Evolutionary conservation across 2,329 filamentous ascomycete genomes (phyloP).

Genomic region (Alternaria postmessia): DNA sequence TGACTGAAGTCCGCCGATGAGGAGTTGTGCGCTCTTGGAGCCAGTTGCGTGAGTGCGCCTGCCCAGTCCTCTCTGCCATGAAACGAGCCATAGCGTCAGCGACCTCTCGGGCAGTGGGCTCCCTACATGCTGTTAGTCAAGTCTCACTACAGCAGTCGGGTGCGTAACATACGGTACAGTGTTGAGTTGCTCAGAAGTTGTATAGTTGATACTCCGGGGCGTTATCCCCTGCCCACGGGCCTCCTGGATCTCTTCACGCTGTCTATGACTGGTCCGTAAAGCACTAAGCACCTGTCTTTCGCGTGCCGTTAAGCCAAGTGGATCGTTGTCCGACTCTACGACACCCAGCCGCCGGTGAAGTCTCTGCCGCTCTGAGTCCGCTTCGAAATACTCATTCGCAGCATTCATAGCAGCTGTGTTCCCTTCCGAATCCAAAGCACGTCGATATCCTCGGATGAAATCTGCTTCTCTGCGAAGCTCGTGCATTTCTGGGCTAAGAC

Average conservation of each 20-base stretch:
- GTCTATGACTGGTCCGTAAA: slow-evolving; percentile 52
- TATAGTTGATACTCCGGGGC: slow-evolving; percentile 56
- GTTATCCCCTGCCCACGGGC: slow-evolving; percentile 48
- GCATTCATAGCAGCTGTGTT: slow-evolving; percentile 49
- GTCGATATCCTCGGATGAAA: slow-evolving; percentile 54
- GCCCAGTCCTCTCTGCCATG: slow-evolving; percentile 28
- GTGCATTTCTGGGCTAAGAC: slow-evolving; percentile 51
- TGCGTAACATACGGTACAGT: slow-evolving; percentile 34
- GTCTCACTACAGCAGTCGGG: slow-evolving; percentile 13
- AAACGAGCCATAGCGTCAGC: slow-evolving; percentile 33
- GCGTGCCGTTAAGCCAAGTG: slow-evolving; percentile 55
- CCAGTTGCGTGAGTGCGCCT: slow-evolving; percentile 28
- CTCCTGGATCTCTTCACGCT: slow-evolving; percentile 55
- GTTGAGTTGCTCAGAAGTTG: slow-evolving; percentile 32
- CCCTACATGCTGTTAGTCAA: slow-evolving; percentile 14
- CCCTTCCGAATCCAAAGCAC: slow-evolving; percentile 50
- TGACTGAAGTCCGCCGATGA: slow-evolving; percentile 52
- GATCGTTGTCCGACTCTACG: slow-evolving; percentile 55
- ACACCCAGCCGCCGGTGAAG: slow-evolving; percentile 47
- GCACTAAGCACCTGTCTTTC: slow-evolving; percentile 58
- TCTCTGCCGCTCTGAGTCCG: slow-evolving; percentile 44
- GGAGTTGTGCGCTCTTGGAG: slow-evolving; percentile 37
- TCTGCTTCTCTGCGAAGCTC: slow-evolving; percentile 59
- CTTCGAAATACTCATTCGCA: slow-evolving; percentile 55
- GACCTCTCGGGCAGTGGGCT: slow-evolving; percentile 30